Evolutionary conservation across 495 filamentous ascomycete genomes (phyloP).

Genomic region (Xylaria sp.): DNA sequence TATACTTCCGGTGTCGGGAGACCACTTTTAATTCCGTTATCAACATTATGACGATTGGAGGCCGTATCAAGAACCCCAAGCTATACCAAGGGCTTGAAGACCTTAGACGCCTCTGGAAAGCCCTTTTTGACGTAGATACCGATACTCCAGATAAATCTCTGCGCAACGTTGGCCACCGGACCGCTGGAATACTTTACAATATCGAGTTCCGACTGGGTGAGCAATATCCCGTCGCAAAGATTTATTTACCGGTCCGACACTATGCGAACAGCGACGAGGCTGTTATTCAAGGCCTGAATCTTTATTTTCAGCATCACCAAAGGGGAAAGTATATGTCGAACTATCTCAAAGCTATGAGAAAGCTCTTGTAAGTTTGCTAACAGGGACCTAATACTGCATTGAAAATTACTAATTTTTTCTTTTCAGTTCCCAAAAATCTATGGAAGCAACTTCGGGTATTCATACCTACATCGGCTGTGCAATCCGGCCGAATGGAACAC

Average conservation of each 20-base stretch:
- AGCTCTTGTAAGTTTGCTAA: neutral
- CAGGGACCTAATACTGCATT: neutral
- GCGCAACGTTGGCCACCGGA: slow-evolving; percentile 36
- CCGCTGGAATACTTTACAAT: slow-evolving; percentile 48
- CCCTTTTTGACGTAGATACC: slow-evolving; percentile 15
- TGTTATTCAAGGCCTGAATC: neutral
- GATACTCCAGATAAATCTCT: slow-evolving; percentile 18
- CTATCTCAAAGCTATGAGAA: slow-evolving; percentile 11
- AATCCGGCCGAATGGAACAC: slow-evolving; percentile 32
- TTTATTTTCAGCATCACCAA: slow-evolving; percentile 13
- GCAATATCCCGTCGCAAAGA: slow-evolving; percentile 38
- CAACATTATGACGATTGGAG: slow-evolving; percentile 42
- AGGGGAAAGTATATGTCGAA: slow-evolving; percentile 17
- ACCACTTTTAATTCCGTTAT: slow-evolving; percentile 41
- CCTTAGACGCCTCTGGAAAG: slow-evolving; percentile 31
- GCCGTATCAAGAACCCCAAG: slow-evolving; percentile 25
- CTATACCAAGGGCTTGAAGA: slow-evolving; percentile 28
- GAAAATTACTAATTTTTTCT: neutral
- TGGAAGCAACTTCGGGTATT: slow-evolving; percentile 25
- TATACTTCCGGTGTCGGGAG: slow-evolving; percentile 41
- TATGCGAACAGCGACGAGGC: slow-evolving; percentile 31
- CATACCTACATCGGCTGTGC: slow-evolving; percentile 39
- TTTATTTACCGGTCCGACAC: slow-evolving; percentile 45
- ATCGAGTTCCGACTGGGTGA: slow-evolving; percentile 38
- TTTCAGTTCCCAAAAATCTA: slow-evolving; percentile 5